phyloP scores from a whole-genome alignment of 495 filamentous ascomycete species.

The Beverwykella pulmonaria region DNA sequence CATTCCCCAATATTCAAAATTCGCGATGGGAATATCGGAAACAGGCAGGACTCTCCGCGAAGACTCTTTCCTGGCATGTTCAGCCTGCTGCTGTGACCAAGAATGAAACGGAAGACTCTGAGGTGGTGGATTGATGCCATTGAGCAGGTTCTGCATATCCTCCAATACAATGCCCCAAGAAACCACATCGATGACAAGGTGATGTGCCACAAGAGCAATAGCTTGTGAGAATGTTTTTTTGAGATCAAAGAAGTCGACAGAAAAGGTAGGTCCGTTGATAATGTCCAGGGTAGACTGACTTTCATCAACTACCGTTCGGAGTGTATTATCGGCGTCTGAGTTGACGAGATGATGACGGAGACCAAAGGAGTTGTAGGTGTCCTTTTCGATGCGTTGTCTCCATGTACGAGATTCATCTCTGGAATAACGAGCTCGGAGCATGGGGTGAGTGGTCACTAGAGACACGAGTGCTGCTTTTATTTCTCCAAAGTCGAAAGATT shows the following conservation, averaged over 20 bases:
- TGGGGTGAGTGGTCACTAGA: slow-evolving; percentile 66
- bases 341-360: slow-evolving; percentile 17
- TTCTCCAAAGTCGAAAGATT: slow-evolving; percentile 50
- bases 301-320: slow-evolving; percentile 28
- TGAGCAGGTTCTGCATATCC: slow-evolving; percentile 36
- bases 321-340: neutral
- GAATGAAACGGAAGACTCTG: slow-evolving; percentile 36
- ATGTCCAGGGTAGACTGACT: slow-evolving; percentile 34
- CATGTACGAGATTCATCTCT: slow-evolving; percentile 24
- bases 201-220: slow-evolving; percentile 33
- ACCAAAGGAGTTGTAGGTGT: slow-evolving; percentile 23
- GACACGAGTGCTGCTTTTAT: slow-evolving; percentile 59
- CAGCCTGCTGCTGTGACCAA: slow-evolving; percentile 31
- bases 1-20: slow-evolving; percentile 40
- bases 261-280: slow-evolving; percentile 31
- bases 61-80: slow-evolving; percentile 23
- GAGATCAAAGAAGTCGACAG: slow-evolving; percentile 36
- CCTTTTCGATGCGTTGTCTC: slow-evolving; percentile 31
- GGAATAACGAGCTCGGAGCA: slow-evolving; percentile 70
- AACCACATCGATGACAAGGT: slow-evolving; percentile 40
- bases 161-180: slow-evolving; percentile 38
- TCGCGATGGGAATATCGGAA: slow-evolving; percentile 14
- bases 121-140: slow-evolving; percentile 15
- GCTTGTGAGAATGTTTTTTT: slow-evolving; percentile 17
- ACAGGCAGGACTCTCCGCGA: slow-evolving; percentile 17